These are phyloP conservation scores for Neurospora sp. DNA, from an alignment of 495 filamentous ascomycete genomes.

Conservation along the genomic window DNA sequence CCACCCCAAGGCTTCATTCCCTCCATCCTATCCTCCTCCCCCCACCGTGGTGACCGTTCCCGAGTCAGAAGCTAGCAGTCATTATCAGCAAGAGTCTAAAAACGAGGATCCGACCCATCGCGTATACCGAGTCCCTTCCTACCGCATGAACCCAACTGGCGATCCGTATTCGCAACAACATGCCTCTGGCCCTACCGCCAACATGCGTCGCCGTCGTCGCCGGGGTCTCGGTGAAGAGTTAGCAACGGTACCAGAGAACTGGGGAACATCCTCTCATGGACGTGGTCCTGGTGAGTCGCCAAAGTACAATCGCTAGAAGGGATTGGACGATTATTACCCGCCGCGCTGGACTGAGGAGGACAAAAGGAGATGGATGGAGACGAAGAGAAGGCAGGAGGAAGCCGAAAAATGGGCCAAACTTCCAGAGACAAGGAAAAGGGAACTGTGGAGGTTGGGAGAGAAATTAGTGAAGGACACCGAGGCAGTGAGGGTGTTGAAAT, in stretches of 20 bases:
- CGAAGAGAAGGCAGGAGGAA: neutral
- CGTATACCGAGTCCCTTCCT: neutral
- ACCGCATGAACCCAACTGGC: neutral
- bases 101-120: neutral
- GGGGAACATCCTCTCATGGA: neutral
- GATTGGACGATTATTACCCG: neutral
- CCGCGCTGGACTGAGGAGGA: neutral
- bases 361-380: neutral
- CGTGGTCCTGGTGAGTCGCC: neutral
- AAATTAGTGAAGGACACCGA: neutral
- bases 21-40: neutral
- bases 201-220: neutral
- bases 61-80: neutral
- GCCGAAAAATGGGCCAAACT: neutral
- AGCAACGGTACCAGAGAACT: neutral
- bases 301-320: neutral
- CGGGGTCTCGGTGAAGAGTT: neutral
- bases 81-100: rapidly evolving
- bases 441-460: neutral
- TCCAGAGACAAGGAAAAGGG: neutral
- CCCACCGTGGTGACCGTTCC: neutral
- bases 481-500: neutral
- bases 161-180: neutral
- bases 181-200: rapidly evolving
- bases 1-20: neutral